A percentile compares a stretch with the other conserved stretches of the same genome.
Evolutionary conservation across 805 yeast genomes (phyloP).

Genomic region (Metschnikowia noctiluminum): DNA sequence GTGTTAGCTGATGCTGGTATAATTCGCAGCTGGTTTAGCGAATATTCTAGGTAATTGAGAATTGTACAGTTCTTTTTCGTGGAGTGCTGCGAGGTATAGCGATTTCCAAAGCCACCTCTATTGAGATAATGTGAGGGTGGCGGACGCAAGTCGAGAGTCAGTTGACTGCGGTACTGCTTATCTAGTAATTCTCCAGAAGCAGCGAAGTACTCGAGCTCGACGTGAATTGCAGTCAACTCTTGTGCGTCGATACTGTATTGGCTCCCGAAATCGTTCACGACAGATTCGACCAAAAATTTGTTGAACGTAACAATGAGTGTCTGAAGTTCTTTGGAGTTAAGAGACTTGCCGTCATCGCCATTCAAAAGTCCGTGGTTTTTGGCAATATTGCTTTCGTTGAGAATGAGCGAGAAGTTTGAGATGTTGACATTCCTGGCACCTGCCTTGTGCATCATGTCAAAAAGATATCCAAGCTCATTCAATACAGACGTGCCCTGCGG

Average conservation of each 20-base stretch:
- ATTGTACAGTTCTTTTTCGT: constrained; percentile 33
- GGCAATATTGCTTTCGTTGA: constrained; percentile 44
- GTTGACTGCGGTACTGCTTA: constrained; percentile 31
- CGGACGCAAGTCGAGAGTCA: constrained; percentile 43
- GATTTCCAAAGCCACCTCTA: constrained; percentile 18
- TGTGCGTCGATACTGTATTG: constrained; percentile 25
- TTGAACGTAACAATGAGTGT: constrained; percentile 51
- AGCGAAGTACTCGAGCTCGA: constrained; percentile 41
- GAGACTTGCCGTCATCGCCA: constrained; percentile 43
- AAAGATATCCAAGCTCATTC: constrained; percentile 82
- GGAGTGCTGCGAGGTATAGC: constrained; percentile 10
- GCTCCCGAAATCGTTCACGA: constrained; percentile 48
- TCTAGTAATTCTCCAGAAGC: constrained; percentile 38
- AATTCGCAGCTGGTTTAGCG: constrained; percentile 51
- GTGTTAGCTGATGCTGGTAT: constrained; percentile 42
- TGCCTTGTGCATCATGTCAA: constrained; percentile 87
- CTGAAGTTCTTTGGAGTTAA: constrained; percentile 44
- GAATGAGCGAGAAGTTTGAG: constrained; percentile 60
- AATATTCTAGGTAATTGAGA: constrained; percentile 57
- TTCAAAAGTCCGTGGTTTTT: constrained; percentile 50
- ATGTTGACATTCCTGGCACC: constrained; percentile 70
- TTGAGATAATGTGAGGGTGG: constrained; percentile 30
- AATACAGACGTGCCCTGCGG: constrained; percentile 52
- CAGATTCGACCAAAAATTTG: constrained; percentile 51
- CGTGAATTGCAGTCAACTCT: constrained; percentile 40